Percentiles rank a stretch among this genome's conserved stretches.
Evolutionary conservation across 2,329 filamentous ascomycete species (phyloP).

Genomic region (Trichoderma sp.): DNA sequence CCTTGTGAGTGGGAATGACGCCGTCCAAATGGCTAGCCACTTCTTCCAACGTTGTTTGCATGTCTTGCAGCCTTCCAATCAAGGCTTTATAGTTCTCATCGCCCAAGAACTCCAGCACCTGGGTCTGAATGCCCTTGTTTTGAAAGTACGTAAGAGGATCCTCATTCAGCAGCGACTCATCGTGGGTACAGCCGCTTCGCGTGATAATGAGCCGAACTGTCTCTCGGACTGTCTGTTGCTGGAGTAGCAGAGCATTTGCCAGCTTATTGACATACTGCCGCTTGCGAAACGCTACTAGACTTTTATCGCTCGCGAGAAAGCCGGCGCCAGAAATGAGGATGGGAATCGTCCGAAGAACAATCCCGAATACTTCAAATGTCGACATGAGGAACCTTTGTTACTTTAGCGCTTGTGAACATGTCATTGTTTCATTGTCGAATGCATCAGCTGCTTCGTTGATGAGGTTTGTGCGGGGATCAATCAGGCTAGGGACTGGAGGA

Average conservation of each 20-base stretch:
- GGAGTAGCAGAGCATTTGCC: constrained; percentile 14
- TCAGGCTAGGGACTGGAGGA: not conserved
- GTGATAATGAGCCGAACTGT: constrained; percentile 3
- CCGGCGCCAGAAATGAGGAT: constrained; percentile 7
- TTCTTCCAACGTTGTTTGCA: not conserved
- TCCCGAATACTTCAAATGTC: constrained; percentile 2
- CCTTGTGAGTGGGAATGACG: constrained; percentile 15
- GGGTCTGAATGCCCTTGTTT: not conserved
- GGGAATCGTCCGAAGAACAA: constrained; percentile 16
- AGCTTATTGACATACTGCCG: constrained; percentile 15
- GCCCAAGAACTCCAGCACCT: constrained; percentile 7
- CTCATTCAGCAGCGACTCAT: not conserved
- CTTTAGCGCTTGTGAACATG: no score
- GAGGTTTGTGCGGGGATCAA: not conserved
- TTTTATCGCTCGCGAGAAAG: not conserved
- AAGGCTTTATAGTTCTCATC: constrained; percentile 12
- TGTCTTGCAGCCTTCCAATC: constrained; percentile 8
- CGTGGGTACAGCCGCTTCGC: constrained; percentile 4
- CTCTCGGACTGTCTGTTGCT: not conserved
- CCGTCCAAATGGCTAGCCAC: constrained; percentile 9
- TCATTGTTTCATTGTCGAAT: not conserved
- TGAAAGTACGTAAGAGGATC: constrained; percentile 12
- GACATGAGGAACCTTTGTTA: constrained; percentile 2
- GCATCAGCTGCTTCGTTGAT: not conserved
- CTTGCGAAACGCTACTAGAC: constrained; percentile 6